Base-by-base conservation (phyloP, 2,329 filamentous ascomycete species). In the Eutypa lata region DNA sequence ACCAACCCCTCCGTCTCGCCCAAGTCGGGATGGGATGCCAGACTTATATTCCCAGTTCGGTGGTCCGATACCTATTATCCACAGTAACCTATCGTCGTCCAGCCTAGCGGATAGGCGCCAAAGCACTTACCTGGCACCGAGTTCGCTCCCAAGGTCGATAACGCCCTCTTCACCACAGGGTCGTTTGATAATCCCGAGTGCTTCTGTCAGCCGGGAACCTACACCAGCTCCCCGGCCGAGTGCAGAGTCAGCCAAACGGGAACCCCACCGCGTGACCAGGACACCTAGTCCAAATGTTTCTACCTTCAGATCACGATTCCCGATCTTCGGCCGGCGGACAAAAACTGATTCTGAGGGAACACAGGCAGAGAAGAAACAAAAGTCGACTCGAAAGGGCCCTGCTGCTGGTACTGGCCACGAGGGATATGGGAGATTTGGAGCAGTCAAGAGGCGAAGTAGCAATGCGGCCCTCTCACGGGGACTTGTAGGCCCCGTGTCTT, bases 321-420 rank as follows among this genome's bases (percentile, higher is more conserved):
- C 88, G 1, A 79, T 96, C 50, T 96, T 96, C 62, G 78, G 86
- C 8, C 83, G 88, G 58, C 86, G 84, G 52, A 84, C 84, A 14
- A 95, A 90, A 68, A 77, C 82, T 0, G 76, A 82, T 1, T 67
- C 80, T 3, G 77, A 83, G 42, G 66, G 70, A n/a, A 55, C 71
- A 11, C 69, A 69, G 19, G 54, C 68, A 1, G 80, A 85, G n/a
- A 84, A 80, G 65, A 77, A 79, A 37, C 84, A 86, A 8, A 84
- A 80, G 57, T 65, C 75, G 7, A 55, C 75, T 22, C 81, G 88
- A 26, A 93, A 91, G 69, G 92, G 93, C 0, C 93, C 93, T 21
- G 84, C 82, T 16, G 93, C 93, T 40, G 93, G 93, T n/a, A 97
- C 93, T 37, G 93, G 93, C 0, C 91, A 97, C 64, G 93, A 97